Percentiles rank a stretch among this genome's conserved stretches.
These are phyloP conservation scores for Penicillium psychrosexuale DNA, from an alignment of 2,329 filamentous ascomycete species.

Conservation along the genomic window DNA sequence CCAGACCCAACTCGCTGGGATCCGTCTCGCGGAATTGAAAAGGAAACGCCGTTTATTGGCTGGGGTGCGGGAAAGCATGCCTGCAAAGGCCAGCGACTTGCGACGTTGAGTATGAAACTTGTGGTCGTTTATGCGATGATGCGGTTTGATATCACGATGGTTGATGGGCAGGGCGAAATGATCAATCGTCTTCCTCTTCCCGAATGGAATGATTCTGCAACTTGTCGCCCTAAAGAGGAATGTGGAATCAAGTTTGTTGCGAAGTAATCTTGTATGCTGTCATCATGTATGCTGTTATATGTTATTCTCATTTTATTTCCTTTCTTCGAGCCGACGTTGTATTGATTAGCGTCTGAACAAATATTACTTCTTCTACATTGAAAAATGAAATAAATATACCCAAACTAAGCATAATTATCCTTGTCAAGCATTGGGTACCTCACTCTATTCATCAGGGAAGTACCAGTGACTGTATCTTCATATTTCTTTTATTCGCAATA, in stretches of 20 bases:
- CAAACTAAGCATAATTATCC: neutral
- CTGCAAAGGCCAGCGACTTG: slow-evolving; percentile 14
- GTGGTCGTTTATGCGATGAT: slow-evolving; percentile 2
- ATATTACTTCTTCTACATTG: neutral
- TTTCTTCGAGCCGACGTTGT: neutral
- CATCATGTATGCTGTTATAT: too few species aligned
- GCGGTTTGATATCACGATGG: slow-evolving; percentile 5
- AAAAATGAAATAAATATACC: neutral
- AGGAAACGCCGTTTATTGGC: neutral
- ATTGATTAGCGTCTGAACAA: neutral
- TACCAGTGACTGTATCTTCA: too few species aligned
- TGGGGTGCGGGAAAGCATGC: slow-evolving; percentile 10
- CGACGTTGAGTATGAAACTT: slow-evolving; percentile 9
- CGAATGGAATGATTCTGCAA: slow-evolving; percentile 7
- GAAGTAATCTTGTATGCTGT: neutral
- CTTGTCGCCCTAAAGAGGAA: slow-evolving; percentile 7
- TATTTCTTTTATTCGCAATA: too few species aligned
- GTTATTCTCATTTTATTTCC: neutral
- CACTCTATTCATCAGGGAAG: too few species aligned
- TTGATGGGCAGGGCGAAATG: neutral
- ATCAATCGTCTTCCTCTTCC: neutral
- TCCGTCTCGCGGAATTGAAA: slow-evolving; percentile 3
- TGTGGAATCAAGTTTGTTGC: slow-evolving; percentile 1
- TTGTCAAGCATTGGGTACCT: neutral
- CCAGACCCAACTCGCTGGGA: slow-evolving; percentile 8